Evolutionary conservation across 192 early-diverging fungal genomes (phyloP), one percentile per base, ranked within the genome.

Genomic region (Phycomyces blakesleeanus): DNA sequence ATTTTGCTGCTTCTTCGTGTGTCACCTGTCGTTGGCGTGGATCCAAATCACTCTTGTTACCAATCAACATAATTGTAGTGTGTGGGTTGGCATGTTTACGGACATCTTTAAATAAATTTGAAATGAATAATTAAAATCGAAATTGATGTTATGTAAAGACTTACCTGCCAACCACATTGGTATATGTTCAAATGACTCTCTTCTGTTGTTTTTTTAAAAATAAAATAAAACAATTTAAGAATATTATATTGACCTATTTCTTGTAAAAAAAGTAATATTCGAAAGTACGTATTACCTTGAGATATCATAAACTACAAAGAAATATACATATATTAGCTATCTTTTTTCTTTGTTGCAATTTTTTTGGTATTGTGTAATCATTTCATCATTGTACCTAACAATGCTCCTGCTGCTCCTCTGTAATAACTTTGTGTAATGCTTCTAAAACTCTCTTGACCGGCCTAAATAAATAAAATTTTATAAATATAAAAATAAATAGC

Each of bases 41-140:
- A 15, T 88, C 89, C n/a, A 95, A 74, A 73, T 96, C 93, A 55
- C 85, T 87, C 71, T 97, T 97, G 81, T 96, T 96, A 51, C 93
- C 95, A 54, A 97, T 87, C 14, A 97, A 77, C 67, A 93, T 89
- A 55, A 91, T 91, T 2, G 89, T 91, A 11, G 93, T 95, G 53
- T 94, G 86, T 44, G 91, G 86, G 63, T 93, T 94, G 34, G 92
- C 91, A 69, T 96, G 92, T 59, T 89, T 84, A 70, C 87, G 85
- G 12, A 90, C 93, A 68, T 97, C 91, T 75, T 55, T 10, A 34
- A 0, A 10, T 12, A 14, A 22, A 55, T 37, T 50, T 50, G 16
- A 66, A 20, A 20, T 37, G 38, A 16, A 38, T 12, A 40, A 51
- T 22, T 10, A 62, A 21, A 34, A 51, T 37, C 51, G 1, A 49